Evolutionary conservation across 2,329 filamentous ascomycete species (phyloP).

Genomic region (Dactylellina cionopaga): DNA sequence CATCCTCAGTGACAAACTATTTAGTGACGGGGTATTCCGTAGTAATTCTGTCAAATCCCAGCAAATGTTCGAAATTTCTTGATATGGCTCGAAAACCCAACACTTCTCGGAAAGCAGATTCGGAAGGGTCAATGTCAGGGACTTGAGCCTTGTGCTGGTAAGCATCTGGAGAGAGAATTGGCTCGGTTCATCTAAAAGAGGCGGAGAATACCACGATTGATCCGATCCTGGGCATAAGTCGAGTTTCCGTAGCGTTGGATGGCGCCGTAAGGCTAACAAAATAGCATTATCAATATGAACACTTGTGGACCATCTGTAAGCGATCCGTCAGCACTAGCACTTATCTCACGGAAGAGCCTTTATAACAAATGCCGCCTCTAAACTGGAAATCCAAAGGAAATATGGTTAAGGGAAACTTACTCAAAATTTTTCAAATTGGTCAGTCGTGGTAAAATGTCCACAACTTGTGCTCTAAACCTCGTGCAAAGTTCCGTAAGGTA

Average conservation of each 20-base stretch:
- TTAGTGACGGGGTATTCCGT: conserved; percentile 26
- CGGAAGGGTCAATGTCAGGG: conserved; percentile 38
- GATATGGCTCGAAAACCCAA: conserved; percentile 50
- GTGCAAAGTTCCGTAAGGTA: conserved; percentile 48
- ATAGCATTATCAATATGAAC: conserved; percentile 49
- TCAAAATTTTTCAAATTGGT: conserved; percentile 47
- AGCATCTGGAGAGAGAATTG: conserved; percentile 48
- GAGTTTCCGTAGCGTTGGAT: conserved; percentile 39
- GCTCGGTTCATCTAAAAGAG: conserved; percentile 33
- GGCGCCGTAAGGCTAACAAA: conserved; percentile 36
- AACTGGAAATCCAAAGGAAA: not conserved
- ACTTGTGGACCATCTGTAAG: conserved; percentile 44
- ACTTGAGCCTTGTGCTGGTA: conserved; percentile 36
- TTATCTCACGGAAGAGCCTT: not conserved
- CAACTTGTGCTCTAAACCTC: conserved; percentile 44
- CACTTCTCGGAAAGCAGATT: conserved; percentile 50
- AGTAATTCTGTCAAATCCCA: conserved; percentile 49
- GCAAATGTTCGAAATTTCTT: conserved; percentile 50
- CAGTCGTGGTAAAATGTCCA: conserved; percentile 47
- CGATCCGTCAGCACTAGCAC: not conserved
- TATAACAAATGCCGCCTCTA: not conserved
- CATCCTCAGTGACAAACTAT: conserved; percentile 45
- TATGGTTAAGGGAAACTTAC: conserved; percentile 15
- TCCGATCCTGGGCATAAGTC: conserved; percentile 49
- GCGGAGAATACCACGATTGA: conserved; percentile 49